Conservation (phyloP, 352 stramenopile genomes). For the Globisporangium acanthophoron region DNA sequence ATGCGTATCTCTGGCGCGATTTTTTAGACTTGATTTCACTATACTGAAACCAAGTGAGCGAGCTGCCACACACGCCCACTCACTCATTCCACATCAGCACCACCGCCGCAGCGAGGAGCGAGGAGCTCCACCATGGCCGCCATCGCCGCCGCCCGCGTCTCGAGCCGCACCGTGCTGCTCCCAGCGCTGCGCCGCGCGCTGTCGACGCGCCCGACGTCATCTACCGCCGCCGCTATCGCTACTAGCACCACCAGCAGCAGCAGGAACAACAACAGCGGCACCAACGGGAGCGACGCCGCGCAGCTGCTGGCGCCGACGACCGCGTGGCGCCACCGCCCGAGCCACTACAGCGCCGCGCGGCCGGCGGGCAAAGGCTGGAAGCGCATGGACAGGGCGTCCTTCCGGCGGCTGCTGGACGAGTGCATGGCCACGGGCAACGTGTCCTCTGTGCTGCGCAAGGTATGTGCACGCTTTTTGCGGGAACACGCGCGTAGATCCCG, state of each 20-base stretch:
- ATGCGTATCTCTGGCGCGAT: neutral
- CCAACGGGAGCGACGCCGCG: conserved; percentile 13
- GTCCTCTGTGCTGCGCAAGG: conserved; percentile 48
- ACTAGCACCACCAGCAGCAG: conserved; percentile 11
- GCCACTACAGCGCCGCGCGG: conserved; percentile 15
- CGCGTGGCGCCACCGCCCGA: conserved; percentile 17
- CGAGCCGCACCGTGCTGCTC: neutral
- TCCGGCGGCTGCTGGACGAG: conserved; percentile 51
- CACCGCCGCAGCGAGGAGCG: no score
- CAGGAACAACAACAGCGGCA: conserved; percentile 22
- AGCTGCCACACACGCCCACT: neutral
- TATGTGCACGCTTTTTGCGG: neutral
- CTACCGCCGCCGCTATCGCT: neutral
- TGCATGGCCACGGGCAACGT: conserved; percentile 51
- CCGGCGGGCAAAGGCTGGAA: conserved; percentile 34
- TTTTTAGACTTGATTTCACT: neutral
- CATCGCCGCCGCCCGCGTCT: neutral
- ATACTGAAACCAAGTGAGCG: neutral
- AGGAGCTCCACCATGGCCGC: neutral
- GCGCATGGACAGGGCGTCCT: conserved; percentile 54
- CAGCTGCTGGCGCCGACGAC: conserved; percentile 1
- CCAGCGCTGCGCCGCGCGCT: neutral
- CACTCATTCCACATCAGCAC: no score
- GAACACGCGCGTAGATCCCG: no score
- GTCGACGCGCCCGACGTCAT: neutral